Evolutionary conservation across 805 yeast genomes (phyloP).

Genomic region (Ogataea haglerorum): DNA sequence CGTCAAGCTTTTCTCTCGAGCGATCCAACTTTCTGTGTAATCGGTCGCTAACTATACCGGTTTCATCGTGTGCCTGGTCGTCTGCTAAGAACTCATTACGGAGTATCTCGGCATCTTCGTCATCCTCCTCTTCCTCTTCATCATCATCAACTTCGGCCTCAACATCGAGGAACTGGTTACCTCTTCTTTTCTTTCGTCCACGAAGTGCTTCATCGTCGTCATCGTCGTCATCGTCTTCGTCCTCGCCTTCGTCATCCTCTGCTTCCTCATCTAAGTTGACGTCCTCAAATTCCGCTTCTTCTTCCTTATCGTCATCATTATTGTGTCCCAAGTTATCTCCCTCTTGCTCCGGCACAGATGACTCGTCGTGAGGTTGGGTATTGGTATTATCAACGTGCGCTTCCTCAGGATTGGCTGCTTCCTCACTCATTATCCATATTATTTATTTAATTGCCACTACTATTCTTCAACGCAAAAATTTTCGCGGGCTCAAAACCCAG

Average conservation of each 20-base stretch:
- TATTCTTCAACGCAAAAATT: constrained; percentile 10
- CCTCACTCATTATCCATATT: constrained; percentile 11
- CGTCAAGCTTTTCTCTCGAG: constrained; percentile 74
- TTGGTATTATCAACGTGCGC: neutral
- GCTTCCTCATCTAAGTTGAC: constrained; percentile 12
- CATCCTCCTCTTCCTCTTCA: constrained; percentile 90
- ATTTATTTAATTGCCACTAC: constrained; percentile 10
- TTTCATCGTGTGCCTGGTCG: constrained; percentile 66
- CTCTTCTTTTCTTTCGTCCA: constrained; percentile 45
- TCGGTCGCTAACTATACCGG: constrained; percentile 52
- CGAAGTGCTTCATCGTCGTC: constrained; percentile 38
- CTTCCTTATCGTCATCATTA: constrained; percentile 21
- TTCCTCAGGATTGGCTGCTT: constrained; percentile 1
- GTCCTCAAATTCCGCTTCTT: constrained; percentile 20
- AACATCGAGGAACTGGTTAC: constrained; percentile 92
- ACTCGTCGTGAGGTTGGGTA: neutral
- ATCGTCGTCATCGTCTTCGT: constrained; percentile 31
- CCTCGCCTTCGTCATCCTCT: constrained; percentile 25
- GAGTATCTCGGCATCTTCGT: constrained; percentile 87
- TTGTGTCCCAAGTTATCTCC: neutral
- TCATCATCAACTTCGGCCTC: constrained; percentile 99
- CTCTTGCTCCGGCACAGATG: neutral
- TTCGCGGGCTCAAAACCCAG: constrained; percentile 12
- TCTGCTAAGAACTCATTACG: constrained; percentile 80
- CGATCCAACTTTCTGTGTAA: constrained; percentile 89